Base-by-base conservation (phyloP, 2,329 filamentous ascomycete genomes). In the Cryphonectria naterciae region DNA sequence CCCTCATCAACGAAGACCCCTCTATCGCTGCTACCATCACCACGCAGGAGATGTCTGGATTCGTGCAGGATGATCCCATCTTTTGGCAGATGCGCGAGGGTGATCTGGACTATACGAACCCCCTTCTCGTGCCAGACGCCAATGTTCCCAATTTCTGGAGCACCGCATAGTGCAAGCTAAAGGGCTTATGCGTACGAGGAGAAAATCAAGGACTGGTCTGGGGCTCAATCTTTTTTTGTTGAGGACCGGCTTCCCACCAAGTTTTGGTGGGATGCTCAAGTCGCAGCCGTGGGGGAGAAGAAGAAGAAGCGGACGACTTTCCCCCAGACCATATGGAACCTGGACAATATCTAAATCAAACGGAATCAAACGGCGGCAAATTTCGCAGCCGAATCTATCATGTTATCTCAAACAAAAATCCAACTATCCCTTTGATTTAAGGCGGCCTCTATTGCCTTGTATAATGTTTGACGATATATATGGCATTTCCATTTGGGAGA, bases 41-140 rank as follows among this genome's bases (percentile, higher is more conserved):
- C 15, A 69, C 74, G 19, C 72, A 65, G 76, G 72, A 72, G 65
- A 56, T 72, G 52, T 39, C 69, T 75, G 71, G 73, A 37, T 75
- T 78, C 13, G 58, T 65, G 3, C 87, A 89, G 54, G 83, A 87
- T 58, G 85, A 87, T 73, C 79, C 83, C 28, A 80, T 82, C 3
- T 83, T 85, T 68, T 87, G 85, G 84, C 82, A 85, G 78, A 25
- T 61, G 58, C 58, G 58, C 19, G 58, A 61, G 32, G 80, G 80
- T 52, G 83, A 85, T 66, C 65, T 63, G 60, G 69, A 70, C 41
- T 70, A 70, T 66, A 65, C 39, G 2, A 61, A 61, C 7, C 35
- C 68, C 39, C 37, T 66, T n/a, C 49, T 67, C 22, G 69, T 70
- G 22, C 52, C 69, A 19, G 69, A 70, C 19, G 66, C 67, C 28